Evolutionary conservation across 345 rosid genomes (phyloP).

Genomic region (Firmiana major): DNA sequence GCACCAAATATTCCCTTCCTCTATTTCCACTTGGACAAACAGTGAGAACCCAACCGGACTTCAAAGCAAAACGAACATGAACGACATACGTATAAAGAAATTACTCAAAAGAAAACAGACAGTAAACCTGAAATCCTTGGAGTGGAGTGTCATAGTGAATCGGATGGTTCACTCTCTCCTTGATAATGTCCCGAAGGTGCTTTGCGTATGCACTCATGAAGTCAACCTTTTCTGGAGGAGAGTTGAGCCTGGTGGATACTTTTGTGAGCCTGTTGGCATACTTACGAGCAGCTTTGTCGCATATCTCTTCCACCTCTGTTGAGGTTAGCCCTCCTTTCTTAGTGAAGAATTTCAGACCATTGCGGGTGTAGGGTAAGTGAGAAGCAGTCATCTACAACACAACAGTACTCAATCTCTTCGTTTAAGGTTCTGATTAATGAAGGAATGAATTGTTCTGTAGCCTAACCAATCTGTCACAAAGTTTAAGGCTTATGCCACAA

Average conservation of each 20-base stretch:
- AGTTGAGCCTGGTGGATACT: conserved; percentile 53
- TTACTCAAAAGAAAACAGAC: neutral
- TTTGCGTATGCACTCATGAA: conserved; percentile 77
- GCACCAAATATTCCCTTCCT: neutral
- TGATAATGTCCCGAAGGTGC: conserved; percentile 65
- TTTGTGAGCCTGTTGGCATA: conserved; percentile 60
- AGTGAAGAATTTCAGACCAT: conserved; percentile 86
- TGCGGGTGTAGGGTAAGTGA: conserved; percentile 88
- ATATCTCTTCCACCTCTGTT: conserved; percentile 77
- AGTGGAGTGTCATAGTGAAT: conserved; percentile 77
- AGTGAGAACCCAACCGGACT: neutral
- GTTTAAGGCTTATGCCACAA: neutral
- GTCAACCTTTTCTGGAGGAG: conserved; percentile 47
- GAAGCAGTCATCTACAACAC: conserved; percentile 59
- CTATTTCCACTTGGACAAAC: neutral
- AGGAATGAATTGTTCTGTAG: no score
- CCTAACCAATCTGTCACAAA: no score
- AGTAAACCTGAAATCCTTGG: conserved; percentile 62
- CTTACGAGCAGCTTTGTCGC: conserved; percentile 65
- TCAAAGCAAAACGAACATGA: neutral
- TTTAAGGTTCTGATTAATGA: no score
- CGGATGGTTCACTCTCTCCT: conserved; percentile 77
- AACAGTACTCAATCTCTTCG: neutral
- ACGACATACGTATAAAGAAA: neutral
- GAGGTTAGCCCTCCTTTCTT: conserved; percentile 88